phyloP scores from a whole-genome alignment of 2,329 filamentous ascomycete genomes.

The Talaromyces sp. region DNA sequence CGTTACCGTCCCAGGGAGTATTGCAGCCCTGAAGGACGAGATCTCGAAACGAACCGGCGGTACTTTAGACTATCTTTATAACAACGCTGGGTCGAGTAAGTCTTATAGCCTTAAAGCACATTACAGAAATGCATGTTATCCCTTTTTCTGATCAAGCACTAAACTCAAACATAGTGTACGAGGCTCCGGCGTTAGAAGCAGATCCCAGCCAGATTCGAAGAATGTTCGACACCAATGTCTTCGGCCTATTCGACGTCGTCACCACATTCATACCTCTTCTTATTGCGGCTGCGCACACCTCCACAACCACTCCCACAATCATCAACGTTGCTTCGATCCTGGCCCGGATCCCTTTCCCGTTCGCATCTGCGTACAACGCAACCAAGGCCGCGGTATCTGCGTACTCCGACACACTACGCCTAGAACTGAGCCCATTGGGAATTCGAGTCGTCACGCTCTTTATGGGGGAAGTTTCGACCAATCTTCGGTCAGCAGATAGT shows the following conservation, averaged over 20 bases:
- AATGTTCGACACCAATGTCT: conserved; percentile 14
- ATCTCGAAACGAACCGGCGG: conserved; percentile 7
- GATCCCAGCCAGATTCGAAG: conserved; percentile 2
- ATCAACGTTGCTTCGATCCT: conserved; percentile 11
- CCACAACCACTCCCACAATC: conserved; percentile 1
- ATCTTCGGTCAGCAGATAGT: conserved; percentile 1
- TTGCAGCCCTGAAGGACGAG: conserved; percentile 6
- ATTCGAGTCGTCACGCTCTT: conserved; percentile 8
- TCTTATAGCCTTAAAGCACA: neutral
- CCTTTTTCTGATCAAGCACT: neutral
- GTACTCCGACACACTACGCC: conserved; percentile 9
- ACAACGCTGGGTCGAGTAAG: conserved; percentile 11
- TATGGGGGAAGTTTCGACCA: conserved; percentile 13
- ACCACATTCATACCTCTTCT: conserved; percentile 9
- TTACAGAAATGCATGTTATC: neutral
- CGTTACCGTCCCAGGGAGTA: conserved; percentile 4
- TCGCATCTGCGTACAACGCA: conserved; percentile 12
- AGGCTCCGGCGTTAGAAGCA: conserved; percentile 12
- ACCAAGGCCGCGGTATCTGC: conserved; percentile 12
- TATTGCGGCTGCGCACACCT: neutral
- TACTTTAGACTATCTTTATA: conserved; percentile 8
- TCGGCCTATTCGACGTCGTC: conserved; percentile 10
- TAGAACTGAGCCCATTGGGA: conserved; percentile 8
- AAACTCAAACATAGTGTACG: conserved; percentile 7
- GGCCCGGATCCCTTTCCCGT: conserved; percentile 7